These are phyloP conservation scores for Russula lepida DNA, from an alignment of 768 basidiomycete genomes.

Conservation along the genomic window DNA sequence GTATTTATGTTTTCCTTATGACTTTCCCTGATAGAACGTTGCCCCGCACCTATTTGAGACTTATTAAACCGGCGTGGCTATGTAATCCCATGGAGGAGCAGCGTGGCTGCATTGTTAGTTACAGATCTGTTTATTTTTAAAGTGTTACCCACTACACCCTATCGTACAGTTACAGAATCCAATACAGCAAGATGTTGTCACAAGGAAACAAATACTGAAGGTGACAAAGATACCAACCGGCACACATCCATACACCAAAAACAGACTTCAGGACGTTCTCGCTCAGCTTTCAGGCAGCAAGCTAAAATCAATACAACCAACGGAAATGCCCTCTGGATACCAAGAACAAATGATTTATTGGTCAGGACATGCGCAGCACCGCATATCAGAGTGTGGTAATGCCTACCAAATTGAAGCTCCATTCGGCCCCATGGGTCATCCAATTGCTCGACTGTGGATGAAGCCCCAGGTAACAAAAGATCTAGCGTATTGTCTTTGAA, in stretches of 20 bases:
- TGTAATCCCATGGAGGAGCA: not conserved
- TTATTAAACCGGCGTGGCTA: not conserved
- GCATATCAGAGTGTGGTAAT: not conserved
- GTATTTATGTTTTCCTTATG: conserved; percentile 17
- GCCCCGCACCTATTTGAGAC: not conserved
- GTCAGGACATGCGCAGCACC: not conserved
- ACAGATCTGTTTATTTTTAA: not conserved
- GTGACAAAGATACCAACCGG: not conserved
- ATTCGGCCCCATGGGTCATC: not conserved
- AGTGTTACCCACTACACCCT: not conserved
- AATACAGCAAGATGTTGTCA: not conserved
- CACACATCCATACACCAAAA: not conserved
- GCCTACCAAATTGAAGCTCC: not conserved
- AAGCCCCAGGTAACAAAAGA: not conserved
- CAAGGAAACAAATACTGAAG: not conserved
- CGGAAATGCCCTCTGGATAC: not conserved
- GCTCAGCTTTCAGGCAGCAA: conserved; percentile 5
- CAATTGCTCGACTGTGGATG: not conserved
- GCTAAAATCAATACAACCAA: conserved; percentile 18
- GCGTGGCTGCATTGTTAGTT: not conserved
- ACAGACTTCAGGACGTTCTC: not conserved
- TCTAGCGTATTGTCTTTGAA: not conserved
- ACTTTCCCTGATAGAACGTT: not conserved
- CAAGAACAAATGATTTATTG: not conserved
- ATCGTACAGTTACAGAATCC: too few relatives aligned